phyloP scores from a whole-genome alignment of 2,329 filamentous ascomycete genomes.

The Domatiomyces globalis region DNA sequence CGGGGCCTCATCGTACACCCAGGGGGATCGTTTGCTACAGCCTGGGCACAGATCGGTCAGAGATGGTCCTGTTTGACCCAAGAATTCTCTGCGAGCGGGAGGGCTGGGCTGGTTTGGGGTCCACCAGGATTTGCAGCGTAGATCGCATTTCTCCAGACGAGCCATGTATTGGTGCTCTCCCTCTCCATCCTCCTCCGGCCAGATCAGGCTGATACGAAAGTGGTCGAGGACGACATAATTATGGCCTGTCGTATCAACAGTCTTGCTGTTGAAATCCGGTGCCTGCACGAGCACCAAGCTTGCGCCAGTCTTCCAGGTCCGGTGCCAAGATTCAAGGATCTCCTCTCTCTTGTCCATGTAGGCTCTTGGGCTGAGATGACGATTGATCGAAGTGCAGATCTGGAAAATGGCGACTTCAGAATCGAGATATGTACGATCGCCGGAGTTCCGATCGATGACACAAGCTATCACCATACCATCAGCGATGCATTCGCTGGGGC shows the following conservation, averaged over 20 bases:
- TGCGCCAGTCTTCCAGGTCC: not conserved
- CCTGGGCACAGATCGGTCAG: not conserved
- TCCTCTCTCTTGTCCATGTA: not conserved
- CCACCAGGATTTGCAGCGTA: not conserved
- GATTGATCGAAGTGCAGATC: not conserved
- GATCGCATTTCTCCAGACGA: not conserved
- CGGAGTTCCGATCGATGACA: not conserved
- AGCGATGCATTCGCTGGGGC: not conserved
- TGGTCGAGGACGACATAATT: slow-evolving; percentile 51
- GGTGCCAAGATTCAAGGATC: not conserved
- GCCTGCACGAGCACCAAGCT: not conserved
- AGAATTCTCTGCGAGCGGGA: not conserved
- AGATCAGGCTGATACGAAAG: slow-evolving; percentile 55
- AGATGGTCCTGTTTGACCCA: not conserved
- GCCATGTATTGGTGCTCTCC: not conserved
- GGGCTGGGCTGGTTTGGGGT: not conserved
- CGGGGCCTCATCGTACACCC: not conserved
- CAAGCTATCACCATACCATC: not conserved
- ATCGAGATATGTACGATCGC: not conserved
- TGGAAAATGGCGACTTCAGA: not conserved
- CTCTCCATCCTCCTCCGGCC: slow-evolving; percentile 38
- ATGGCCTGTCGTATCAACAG: not conserved
- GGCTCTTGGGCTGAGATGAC: not conserved
- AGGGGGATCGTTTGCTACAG: not conserved
- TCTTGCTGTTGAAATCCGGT: not conserved